phyloP scores from a whole-genome alignment of 352 stramenopile species.

The Phytophthora kernoviae region DNA sequence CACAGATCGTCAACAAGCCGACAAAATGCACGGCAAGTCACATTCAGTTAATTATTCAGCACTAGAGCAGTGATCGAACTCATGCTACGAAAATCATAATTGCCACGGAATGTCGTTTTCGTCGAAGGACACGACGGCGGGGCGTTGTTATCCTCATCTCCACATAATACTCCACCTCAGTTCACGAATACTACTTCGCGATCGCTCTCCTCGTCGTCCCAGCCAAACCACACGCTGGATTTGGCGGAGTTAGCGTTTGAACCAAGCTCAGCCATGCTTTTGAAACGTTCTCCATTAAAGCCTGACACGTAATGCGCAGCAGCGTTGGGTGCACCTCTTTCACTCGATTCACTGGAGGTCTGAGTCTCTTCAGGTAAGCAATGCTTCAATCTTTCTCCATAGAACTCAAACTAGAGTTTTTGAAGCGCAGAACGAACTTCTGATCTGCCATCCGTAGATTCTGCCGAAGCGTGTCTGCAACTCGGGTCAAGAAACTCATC shows the following conservation, averaged over 20 bases:
- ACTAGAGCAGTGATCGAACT: too few species aligned
- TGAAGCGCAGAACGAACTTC: constrained; percentile 35
- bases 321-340: constrained; percentile 30
- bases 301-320: constrained; percentile 26
- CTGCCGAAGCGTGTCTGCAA: constrained; percentile 7
- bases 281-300: constrained; percentile 22
- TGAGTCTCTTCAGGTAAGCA: constrained; percentile 27
- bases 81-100: neutral
- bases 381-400: constrained; percentile 34
- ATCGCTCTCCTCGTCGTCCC: constrained; percentile 32
- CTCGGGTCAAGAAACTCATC: constrained; percentile 22
- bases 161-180: constrained; percentile 6
- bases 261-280: constrained; percentile 34
- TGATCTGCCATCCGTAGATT: constrained; percentile 16
- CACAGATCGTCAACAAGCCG: too few species aligned
- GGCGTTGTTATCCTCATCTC: too few species aligned
- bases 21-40: too few species aligned
- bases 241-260: constrained; percentile 32
- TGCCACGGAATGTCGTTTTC: neutral
- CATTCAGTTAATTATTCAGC: too few species aligned
- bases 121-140: neutral
- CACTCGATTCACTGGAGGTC: constrained; percentile 17
- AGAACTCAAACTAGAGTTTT: constrained; percentile 15
- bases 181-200: constrained; percentile 27
- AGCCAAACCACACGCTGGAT: constrained; percentile 40